Conservation (phyloP, 768 basidiomycete genomes). For the Rhodotorula graminis region DNA sequence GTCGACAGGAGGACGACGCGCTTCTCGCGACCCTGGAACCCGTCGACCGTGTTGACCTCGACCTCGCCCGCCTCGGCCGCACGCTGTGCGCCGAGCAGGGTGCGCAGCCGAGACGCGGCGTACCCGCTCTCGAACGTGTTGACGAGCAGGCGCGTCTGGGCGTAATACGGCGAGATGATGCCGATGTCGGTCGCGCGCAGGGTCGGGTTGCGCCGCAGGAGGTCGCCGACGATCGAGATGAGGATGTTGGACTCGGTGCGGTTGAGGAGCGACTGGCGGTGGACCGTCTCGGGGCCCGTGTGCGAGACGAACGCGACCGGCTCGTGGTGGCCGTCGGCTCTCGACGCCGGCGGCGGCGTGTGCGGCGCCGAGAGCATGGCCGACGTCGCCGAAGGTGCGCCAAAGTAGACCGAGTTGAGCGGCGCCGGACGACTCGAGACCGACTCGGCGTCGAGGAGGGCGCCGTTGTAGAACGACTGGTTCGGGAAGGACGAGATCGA, state of each 20-base stretch:
- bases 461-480: constrained; percentile 69
- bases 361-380: not conserved
- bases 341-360: not conserved
- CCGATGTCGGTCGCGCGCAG: constrained; percentile 75
- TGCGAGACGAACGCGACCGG: constrained; percentile 79
- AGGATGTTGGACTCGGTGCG: constrained; percentile 71
- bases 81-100: constrained; percentile 62
- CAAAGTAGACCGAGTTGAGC: constrained; percentile 25
- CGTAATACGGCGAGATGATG: constrained; percentile 84
- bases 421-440: constrained; percentile 16
- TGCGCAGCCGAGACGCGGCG: constrained; percentile 53
- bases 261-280: constrained; percentile 72
- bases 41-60: constrained; percentile 89
- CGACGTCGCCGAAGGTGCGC: not conserved
- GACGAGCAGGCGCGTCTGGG: constrained; percentile 73
- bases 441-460: constrained; percentile 55
- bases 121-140: constrained; percentile 20
- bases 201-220: constrained; percentile 64
- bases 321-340: not conserved
- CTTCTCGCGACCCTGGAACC: constrained; percentile 91
- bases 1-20: constrained; percentile 88
- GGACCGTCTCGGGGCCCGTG: constrained; percentile 60
- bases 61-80: constrained; percentile 71
- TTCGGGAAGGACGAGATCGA: constrained; percentile 81
- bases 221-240: constrained; percentile 72